These are phyloP conservation scores for Gossypium sturtianum DNA, from an alignment of 345 rosid genomes.

Conservation along the genomic window DNA sequence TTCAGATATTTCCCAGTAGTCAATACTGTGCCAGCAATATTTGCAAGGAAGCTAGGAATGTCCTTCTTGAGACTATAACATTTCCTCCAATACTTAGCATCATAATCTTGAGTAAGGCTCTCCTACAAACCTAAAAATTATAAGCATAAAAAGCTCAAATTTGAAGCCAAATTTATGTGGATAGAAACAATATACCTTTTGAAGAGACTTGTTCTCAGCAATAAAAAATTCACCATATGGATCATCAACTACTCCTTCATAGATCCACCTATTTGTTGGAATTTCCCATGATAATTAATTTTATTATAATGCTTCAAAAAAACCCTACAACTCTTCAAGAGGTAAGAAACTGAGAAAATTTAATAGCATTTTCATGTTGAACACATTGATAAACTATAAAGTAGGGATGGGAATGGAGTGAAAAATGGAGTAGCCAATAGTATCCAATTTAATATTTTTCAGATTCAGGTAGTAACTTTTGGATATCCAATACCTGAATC, in stretches of 20 bases:
- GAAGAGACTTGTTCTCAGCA: constrained; percentile 80
- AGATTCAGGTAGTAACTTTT: not conserved
- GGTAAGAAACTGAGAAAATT: not conserved
- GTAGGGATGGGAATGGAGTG: not conserved
- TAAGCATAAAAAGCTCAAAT: constrained; percentile 22
- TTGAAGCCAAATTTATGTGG: not conserved
- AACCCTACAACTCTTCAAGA: not conserved
- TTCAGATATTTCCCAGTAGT: constrained; percentile 93
- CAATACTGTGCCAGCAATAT: constrained; percentile 82
- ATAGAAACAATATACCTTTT: constrained; percentile 47
- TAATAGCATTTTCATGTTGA: not conserved
- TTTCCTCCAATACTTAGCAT: constrained; percentile 78
- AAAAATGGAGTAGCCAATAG: not conserved
- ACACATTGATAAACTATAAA: not conserved
- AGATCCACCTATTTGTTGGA: constrained; percentile 70
- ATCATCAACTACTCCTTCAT: constrained; percentile 95
- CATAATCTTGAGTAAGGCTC: constrained; percentile 86
- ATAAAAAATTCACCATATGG: constrained; percentile 98
- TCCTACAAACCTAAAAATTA: constrained; percentile 45
- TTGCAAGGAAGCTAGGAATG: constrained; percentile 92
- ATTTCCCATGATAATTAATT: constrained; percentile 19
- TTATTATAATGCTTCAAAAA: constrained; percentile 8
- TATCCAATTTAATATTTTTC: not conserved
- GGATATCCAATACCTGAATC: not conserved
- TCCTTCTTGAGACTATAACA: constrained; percentile 90